Evolutionary conservation across 176 grass and related monocot species (phyloP), one percentile per base, ranked within the genome.

Genomic region (Hordeum marinum): DNA sequence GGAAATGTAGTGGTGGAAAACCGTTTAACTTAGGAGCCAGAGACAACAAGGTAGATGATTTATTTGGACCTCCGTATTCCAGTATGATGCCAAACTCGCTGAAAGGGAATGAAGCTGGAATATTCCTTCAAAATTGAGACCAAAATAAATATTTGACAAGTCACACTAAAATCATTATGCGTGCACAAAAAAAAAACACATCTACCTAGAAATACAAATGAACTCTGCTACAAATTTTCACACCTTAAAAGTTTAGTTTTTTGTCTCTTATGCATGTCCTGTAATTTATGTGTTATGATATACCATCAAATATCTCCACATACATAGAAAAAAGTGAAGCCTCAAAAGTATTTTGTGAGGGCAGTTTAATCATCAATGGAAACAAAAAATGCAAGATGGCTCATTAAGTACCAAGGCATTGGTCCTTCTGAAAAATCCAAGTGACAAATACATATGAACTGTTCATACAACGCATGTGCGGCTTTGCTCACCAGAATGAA

Each of bases 51-150:
- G 75, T 86, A 73, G 93, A 92, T 86, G 90, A 90, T 86, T 89
- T 72, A 68, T 86, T 81, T 88, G 88, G 83, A 55, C 93, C 90
- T 81, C 90, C 93, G 65, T 95, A 95, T 77, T 95, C 93, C 90
- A 95, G 37, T 75, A 95, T 75, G 69, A 92, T 86, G 76, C 40
- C 62, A 85, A 95, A 95, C 58, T 90, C 69, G 37, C 61, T 68
- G 63, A 95, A 92, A 81, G 93, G 90, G 60, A 95, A 90, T 68
- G 88, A 92, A 78, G 83, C 58, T 79, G 85, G 86, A 86, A 95
- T 82, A 78, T 88, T 43, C 60, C 90, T 95, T 70, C 79, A 80
- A 69, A 89, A 88, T 84, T 60, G 63, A 76, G 83, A 83, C 8
- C 14, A 77, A 40, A 85, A 76, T 50, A 37, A 58, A 72, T 75